Conservation (phyloP, 257 asterid genomes). For the Jasminum sambac region DNA sequence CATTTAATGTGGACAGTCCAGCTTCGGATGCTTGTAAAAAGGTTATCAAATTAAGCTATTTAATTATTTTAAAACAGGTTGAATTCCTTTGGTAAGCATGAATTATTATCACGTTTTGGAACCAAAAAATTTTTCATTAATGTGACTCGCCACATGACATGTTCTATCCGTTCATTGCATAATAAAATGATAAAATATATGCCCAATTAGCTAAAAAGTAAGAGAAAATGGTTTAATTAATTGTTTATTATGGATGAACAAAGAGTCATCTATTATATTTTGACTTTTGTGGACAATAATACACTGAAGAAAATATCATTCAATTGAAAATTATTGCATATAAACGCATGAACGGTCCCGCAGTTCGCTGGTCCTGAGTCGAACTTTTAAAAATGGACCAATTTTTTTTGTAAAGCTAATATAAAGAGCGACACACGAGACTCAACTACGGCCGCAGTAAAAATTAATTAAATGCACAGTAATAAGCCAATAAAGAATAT, state of each 20-base stretch:
- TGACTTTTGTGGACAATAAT: background rate
- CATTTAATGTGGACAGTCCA: background rate
- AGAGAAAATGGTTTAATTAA: background rate
- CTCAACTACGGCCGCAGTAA: too few relatives aligned
- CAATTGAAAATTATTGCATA: background rate
- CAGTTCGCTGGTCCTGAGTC: too few relatives aligned
- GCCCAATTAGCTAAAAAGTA: background rate
- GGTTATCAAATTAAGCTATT: background rate
- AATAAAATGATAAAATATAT: too few relatives aligned
- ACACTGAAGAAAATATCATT: background rate
- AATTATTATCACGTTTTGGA: background rate
- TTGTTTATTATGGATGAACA: background rate
- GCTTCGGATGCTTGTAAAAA: background rate
- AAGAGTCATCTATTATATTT: background rate
- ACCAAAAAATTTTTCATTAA: background rate
- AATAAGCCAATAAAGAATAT: too few relatives aligned
- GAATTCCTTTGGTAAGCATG: background rate
- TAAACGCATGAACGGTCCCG: too few relatives aligned
- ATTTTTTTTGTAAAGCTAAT: too few relatives aligned
- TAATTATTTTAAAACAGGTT: background rate
- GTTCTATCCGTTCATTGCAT: background rate
- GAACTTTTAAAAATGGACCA: too few relatives aligned
- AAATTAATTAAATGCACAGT: too few relatives aligned
- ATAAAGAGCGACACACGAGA: too few relatives aligned
- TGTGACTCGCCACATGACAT: conserved; percentile 1